phyloP scores from a whole-genome alignment of 805 yeast species.

The Limtongia smithiae region DNA sequence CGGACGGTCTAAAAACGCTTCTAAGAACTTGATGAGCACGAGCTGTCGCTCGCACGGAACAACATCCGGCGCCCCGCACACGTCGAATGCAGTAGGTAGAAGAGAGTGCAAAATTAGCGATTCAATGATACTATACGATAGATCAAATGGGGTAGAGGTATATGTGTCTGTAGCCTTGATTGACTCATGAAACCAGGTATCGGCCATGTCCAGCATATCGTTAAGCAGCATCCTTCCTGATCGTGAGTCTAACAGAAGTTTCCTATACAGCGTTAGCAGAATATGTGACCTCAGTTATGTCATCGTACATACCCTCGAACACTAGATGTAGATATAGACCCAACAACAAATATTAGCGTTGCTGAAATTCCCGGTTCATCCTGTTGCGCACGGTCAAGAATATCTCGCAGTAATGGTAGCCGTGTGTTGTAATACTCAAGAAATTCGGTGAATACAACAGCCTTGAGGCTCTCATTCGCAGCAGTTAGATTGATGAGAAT shows the following conservation, averaged over 20 bases:
- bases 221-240: no score
- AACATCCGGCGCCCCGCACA: not conserved
- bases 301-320: slow-evolving; percentile 11
- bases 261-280: not conserved
- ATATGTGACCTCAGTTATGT: not conserved
- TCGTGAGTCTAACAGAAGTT: not conserved
- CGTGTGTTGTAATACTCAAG: slow-evolving; percentile 1
- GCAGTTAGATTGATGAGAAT: slow-evolving; percentile 20
- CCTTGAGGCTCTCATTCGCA: slow-evolving; percentile 7
- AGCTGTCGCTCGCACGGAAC: slow-evolving; percentile 13
- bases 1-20: slow-evolving; percentile 15
- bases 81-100: not conserved
- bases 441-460: slow-evolving; percentile 9
- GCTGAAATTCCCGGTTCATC: slow-evolving; percentile 14
- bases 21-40: slow-evolving; percentile 13
- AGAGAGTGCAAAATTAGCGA: not conserved
- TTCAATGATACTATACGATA: not conserved
- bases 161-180: no score
- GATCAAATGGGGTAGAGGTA: not conserved
- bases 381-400: not conserved
- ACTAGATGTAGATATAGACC: slow-evolving; percentile 12
- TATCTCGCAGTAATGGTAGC: not conserved
- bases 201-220: no score
- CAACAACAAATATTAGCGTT: slow-evolving; percentile 16
- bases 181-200: no score